These are phyloP conservation scores for Ochetophila trinervis DNA, from an alignment of 306 rosid genomes.

Conservation along the genomic window DNA sequence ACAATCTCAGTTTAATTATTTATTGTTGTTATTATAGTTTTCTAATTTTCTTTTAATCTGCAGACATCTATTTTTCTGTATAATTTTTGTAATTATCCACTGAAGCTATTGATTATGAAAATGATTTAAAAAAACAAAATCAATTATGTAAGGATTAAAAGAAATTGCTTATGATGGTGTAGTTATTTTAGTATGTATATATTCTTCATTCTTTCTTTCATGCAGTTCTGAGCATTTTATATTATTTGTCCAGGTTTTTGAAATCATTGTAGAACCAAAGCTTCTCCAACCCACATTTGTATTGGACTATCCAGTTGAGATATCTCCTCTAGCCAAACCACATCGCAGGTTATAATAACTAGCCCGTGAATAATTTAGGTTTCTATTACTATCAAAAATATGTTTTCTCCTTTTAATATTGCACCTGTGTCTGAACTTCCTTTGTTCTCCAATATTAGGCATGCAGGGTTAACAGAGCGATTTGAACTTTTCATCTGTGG, in stretches of 20 bases:
- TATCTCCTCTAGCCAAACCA: constrained; percentile 96
- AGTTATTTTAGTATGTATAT: constrained; percentile 6
- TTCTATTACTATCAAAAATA: not conserved
- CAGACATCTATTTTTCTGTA: not conserved
- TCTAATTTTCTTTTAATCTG: not conserved
- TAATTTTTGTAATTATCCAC: not conserved
- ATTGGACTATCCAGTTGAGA: constrained; percentile 91
- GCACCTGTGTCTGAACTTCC: constrained; percentile 18
- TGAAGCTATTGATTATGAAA: constrained; percentile 6
- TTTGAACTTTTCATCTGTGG: constrained; percentile 97
- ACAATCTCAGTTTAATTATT: constrained; percentile 2
- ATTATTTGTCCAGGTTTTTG: constrained; percentile 64
- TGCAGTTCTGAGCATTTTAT: constrained; percentile 21
- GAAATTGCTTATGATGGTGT: constrained; percentile 1
- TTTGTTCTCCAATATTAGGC: constrained; percentile 41
- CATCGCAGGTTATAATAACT: constrained; percentile 67
- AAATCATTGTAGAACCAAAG: constrained; percentile 79
- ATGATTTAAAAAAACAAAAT: too few relatives aligned
- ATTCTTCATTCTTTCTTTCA: constrained; percentile 24
- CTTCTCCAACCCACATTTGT: constrained; percentile 98
- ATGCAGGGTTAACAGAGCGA: constrained; percentile 81
- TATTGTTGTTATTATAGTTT: not conserved
- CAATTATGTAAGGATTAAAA: too few relatives aligned
- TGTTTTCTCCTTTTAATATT: not conserved
- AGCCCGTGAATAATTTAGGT: constrained; percentile 6